These are phyloP conservation scores for Adansonia rubrostipa DNA, from an alignment of 441 rosid genomes.

Conservation along the genomic window DNA sequence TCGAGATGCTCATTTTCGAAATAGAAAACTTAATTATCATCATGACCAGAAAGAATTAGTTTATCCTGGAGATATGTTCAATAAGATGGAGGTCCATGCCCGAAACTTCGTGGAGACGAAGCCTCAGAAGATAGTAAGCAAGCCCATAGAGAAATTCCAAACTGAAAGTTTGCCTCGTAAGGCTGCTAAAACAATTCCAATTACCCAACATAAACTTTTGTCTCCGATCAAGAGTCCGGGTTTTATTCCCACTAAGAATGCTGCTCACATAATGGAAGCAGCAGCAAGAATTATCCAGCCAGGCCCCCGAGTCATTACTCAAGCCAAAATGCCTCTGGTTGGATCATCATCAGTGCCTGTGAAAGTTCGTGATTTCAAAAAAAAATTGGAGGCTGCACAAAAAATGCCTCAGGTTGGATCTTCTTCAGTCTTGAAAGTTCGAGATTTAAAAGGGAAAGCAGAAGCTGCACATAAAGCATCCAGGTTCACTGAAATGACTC, in stretches of 20 bases:
- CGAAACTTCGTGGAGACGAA: slow-evolving; percentile 42
- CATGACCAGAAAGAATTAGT: slow-evolving; percentile 45
- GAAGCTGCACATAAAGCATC: slow-evolving; percentile 54
- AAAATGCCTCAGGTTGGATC: slow-evolving; percentile 48
- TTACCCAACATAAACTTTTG: slow-evolving; percentile 84
- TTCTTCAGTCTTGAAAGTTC: slow-evolving; percentile 45
- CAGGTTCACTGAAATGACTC: slow-evolving; percentile 52
- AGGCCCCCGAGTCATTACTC: slow-evolving; percentile 51
- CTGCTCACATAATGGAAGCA: slow-evolving; percentile 98
- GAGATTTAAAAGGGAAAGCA: slow-evolving; percentile 59
- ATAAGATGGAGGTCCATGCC: slow-evolving; percentile 46
- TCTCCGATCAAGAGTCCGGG: slow-evolving; percentile 97
- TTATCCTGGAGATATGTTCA: slow-evolving; percentile 56
- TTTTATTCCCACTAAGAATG: slow-evolving; percentile 75
- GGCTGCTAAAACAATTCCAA: slow-evolving; percentile 93
- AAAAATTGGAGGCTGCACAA: slow-evolving; percentile 67
- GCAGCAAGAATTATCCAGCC: slow-evolving; percentile 87
- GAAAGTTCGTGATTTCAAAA: slow-evolving; percentile 70
- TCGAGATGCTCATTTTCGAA: slow-evolving; percentile 44
- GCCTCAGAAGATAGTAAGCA: slow-evolving; percentile 50
- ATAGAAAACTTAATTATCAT: slow-evolving; percentile 58
- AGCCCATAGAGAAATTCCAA: slow-evolving; percentile 91
- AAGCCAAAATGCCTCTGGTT: slow-evolving; percentile 50
- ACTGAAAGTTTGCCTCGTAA: slow-evolving; percentile 92
- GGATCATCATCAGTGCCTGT: slow-evolving; percentile 72